Evolutionary conservation across 1,139 yeast species (phyloP), one percentile per base, ranked within the genome.

Genomic region (Protomyces pachydermus): DNA sequence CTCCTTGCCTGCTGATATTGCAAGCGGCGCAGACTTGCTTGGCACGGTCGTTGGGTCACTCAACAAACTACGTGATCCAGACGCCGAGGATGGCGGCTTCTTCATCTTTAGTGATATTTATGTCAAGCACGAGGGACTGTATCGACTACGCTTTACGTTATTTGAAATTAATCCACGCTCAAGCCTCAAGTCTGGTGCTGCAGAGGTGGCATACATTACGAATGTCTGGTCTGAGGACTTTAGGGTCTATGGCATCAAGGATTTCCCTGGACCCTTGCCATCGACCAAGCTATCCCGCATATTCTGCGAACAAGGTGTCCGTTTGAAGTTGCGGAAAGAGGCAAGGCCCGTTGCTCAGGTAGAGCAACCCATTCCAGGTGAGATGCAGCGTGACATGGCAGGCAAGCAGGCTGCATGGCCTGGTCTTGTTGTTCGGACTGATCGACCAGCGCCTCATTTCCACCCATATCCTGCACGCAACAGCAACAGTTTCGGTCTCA

Each of bases 171-270:
- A 38, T 10, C 74, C 69, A 67, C 42, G 42, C 42, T 14, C 14
- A 14, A 12, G 16, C 5, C 14, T 37, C 16, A 12, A n/a, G 9
- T 12, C 46, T 6, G 16, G 20, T 23, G 23, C 52, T 37, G 52
- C 37, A 20, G 57, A 57, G 25, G 60, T 46, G 18, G 23, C 37
- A 6, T 53, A 57, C 28, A 25, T 62, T 28, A 72, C 71, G 3
- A 70, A 69, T 56, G 67, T 68, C 20, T 62, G 67, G 53, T 70
- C 75, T 5, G 68, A 70, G 39, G 68, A 72, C 35, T 69, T 75
- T 57, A 71, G 73, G 5, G 78, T 75, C 23, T 75, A 73, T 69
- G 71, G 76, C 5, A 76, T 76, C 37, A 75, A 75, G 65, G 71
- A 72, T 51, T 75, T 75, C 65, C 78, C 77, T 12, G 78, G 78